Evolutionary conservation across 164 flowering plant species (phyloP), one percentile per base, ranked within the genome.

Genomic region (Macadamia integrifolia): DNA sequence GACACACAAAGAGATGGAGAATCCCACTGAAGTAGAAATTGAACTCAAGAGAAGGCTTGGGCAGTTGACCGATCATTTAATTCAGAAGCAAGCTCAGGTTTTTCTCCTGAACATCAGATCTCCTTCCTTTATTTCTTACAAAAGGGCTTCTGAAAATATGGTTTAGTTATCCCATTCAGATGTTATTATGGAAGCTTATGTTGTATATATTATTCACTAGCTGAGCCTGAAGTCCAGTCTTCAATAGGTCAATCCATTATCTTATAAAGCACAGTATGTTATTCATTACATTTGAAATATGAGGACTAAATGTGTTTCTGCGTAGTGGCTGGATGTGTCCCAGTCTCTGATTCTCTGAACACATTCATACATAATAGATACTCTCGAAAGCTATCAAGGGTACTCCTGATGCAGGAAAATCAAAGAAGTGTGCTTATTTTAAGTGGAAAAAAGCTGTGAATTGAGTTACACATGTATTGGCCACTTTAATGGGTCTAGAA

Each of bases 31-130:
- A 82, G 88, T 91, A 32, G 98, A 94, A 81, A 63, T 82, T 78
- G 95, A 94, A 80, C 93, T 94, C 52, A 94, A 85, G 77, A 80
- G 86, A 73, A 86, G 97, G 86, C 98, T 94, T 73, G 70, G 79
- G 50, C 93, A 86, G 79, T 75, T 93, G 72, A 90, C 97, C 71
- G 96, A 93, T 77, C 98, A 87, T 79, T 78, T 93, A 71, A 93
- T 93, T 75, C 96, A 91, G 82, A 93, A 93, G 77, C 98, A 93
- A 76, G 84, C 96, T 14, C 96, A 91, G 97, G 98, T 93, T 69
- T 58, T 68, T 55, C 67, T 30, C 28, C 28, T 17, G 52, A 53
- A 31, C 44, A 15, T 35, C 42, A 14, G 6, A 48, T 64, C 40
- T 58, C 23, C 11, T 49, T 68, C 12, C 18, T 30, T 61, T 18